A percentile compares a stretch with the other conserved stretches of the same genome.
Evolutionary conservation across 2,329 filamentous ascomycete species (phyloP).

Genomic region (Immersiporthe knoxdaviesiana): DNA sequence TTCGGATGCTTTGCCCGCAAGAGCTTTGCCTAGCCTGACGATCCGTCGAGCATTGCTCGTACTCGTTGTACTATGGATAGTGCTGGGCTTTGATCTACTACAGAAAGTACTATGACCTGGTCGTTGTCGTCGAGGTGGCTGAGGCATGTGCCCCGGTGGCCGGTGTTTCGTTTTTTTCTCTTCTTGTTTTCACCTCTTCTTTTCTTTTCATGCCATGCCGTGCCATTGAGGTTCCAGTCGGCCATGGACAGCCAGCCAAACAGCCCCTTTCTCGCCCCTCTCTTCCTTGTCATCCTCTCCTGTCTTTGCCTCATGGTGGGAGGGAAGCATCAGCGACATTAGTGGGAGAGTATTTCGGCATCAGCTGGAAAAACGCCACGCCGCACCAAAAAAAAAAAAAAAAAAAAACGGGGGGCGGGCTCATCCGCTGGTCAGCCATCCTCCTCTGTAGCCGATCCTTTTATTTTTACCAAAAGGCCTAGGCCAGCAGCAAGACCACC

Average conservation of each 20-base stretch:
- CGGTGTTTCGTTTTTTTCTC: not conserved
- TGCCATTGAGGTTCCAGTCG: not conserved
- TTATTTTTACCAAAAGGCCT: not conserved
- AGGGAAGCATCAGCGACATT: conserved; percentile 3
- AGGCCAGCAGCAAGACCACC: not conserved
- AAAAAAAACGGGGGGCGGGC: conserved; percentile 5
- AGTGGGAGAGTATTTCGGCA: conserved; percentile 3
- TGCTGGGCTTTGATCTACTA: no score
- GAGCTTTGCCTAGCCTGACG: not conserved
- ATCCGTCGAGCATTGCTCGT: not conserved
- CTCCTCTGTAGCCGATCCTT: not conserved
- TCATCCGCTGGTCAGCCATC: conserved; percentile 5
- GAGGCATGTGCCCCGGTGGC: not conserved
- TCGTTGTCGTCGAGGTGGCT: not conserved
- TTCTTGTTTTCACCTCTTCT: no score
- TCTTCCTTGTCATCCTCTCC: not conserved
- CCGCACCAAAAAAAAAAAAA: not conserved
- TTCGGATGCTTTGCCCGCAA: not conserved
- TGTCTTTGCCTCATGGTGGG: not conserved
- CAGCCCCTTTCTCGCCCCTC: not conserved
- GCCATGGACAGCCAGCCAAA: not conserved
- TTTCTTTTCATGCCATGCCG: not conserved
- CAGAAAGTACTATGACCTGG: no score
- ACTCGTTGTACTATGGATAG: no score
- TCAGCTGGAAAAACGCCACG: not conserved